phyloP scores from a whole-genome alignment of 495 filamentous ascomycete genomes.

The Acidiella bohemica region DNA sequence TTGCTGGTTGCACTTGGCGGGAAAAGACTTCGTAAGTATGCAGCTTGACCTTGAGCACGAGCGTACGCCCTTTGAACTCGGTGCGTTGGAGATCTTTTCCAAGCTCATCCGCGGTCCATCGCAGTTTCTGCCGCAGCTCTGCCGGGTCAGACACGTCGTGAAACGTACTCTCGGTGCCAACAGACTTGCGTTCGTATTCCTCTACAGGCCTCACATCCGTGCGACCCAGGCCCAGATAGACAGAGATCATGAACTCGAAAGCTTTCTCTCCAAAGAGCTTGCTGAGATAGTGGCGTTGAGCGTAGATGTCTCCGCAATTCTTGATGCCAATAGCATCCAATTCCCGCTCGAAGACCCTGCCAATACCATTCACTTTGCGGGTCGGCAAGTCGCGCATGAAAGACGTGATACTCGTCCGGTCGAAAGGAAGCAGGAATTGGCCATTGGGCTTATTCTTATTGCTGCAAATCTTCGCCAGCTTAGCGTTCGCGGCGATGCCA shows the following conservation, averaged over 20 bases:
- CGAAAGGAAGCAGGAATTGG: conserved; percentile 62
- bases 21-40: conserved; percentile 88
- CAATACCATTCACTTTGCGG: conserved; percentile 86
- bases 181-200: conserved; percentile 81
- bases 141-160: conserved; percentile 56
- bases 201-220: conserved; percentile 78
- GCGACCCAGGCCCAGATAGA: conserved; percentile 77
- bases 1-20: conserved; percentile 60
- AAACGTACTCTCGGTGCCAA: conserved; percentile 90
- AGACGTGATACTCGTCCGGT: conserved; percentile 57
- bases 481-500: conserved; percentile 85
- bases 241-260: conserved; percentile 70
- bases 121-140: conserved; percentile 63
- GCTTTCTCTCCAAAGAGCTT: conserved; percentile 85
- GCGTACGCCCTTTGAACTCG: conserved; percentile 74
- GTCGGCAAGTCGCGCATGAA: conserved; percentile 77
- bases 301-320: conserved; percentile 80
- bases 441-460: conserved; percentile 96
- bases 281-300: conserved; percentile 53
- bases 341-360: conserved; percentile 86
- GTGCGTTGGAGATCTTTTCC: conserved; percentile 72
- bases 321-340: conserved; percentile 75
- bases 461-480: conserved; percentile 84
- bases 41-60: conserved; percentile 85
- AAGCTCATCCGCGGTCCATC: conserved; percentile 67